Evolutionary conservation across 179 eudicot genomes (phyloP).

Genomic region (Spinacia oleracea): DNA sequence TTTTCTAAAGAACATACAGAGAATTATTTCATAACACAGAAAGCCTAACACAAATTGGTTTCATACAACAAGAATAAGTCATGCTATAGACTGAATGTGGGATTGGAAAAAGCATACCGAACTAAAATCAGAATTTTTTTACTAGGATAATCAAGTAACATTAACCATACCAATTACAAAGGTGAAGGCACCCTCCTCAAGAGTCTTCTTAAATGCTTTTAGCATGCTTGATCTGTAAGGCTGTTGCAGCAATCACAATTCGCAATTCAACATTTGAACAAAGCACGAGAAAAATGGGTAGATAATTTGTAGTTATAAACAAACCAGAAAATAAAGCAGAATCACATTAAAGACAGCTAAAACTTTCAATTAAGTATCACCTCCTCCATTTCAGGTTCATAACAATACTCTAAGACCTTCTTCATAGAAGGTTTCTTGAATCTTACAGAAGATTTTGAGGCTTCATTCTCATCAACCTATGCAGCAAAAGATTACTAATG

Average conservation of each 20-base stretch:
- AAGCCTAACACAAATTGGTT: constrained; percentile 19
- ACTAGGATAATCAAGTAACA: constrained; percentile 23
- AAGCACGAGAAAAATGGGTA: not conserved
- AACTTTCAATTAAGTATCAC: constrained; percentile 32
- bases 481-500: constrained; percentile 12
- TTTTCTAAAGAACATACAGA: constrained; percentile 19
- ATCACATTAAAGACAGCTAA: not conserved
- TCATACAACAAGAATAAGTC: constrained; percentile 20
- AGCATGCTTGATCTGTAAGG: constrained; percentile 98
- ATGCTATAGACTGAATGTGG: constrained; percentile 10
- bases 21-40: constrained; percentile 14
- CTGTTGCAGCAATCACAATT: constrained; percentile 43
- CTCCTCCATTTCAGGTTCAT: constrained; percentile 99
- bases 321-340: not conserved
- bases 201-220: constrained; percentile 97
- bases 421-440: constrained; percentile 66
- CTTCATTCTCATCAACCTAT: constrained; percentile 75
- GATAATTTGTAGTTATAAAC: not conserved
- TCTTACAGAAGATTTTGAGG: constrained; percentile 57
- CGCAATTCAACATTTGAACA: constrained; percentile 21
- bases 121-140: not conserved
- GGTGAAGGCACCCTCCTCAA: constrained; percentile 92
- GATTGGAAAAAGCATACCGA: constrained; percentile 2
- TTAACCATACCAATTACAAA: constrained; percentile 84
- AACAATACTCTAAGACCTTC: constrained; percentile 91